A percentile compares a stretch with the other conserved stretches of the same genome.
These are phyloP conservation scores for Arthrobotrys megalospora DNA, from an alignment of 2,329 filamentous ascomycete species.

Conservation along the genomic window DNA sequence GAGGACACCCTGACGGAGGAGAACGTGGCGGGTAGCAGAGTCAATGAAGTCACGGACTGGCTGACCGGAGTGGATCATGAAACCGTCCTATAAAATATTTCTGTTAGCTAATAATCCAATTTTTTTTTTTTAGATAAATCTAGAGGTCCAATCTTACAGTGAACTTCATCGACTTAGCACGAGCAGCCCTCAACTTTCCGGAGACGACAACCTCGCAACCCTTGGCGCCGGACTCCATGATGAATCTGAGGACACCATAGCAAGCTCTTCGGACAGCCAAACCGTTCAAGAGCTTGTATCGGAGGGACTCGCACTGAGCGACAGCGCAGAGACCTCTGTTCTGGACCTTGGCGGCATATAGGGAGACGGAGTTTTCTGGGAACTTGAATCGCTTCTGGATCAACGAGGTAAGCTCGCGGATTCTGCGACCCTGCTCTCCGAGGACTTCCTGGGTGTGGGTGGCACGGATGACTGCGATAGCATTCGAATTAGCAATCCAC, in stretches of 20 bases:
- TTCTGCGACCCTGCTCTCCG: conserved; percentile 99
- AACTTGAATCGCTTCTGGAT: conserved; percentile 99
- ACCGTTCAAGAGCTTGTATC: conserved; percentile 99
- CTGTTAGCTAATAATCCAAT: conserved; percentile 46
- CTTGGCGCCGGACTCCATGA: conserved; percentile 99
- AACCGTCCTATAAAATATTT: conserved; percentile 78
- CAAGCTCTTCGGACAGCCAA: conserved; percentile 98
- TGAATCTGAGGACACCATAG: conserved; percentile 99
- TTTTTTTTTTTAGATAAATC: conserved; percentile 6
- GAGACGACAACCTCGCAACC: conserved; percentile 99
- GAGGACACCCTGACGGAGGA: conserved; percentile 98
- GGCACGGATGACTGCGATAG: conserved; percentile 85
- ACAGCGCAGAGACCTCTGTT: conserved; percentile 99
- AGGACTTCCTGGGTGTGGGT: conserved; percentile 99
- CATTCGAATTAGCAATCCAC: conserved; percentile 61
- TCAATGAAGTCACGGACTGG: conserved; percentile 99
- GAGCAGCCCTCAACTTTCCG: conserved; percentile 97
- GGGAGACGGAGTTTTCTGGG: conserved; percentile 99
- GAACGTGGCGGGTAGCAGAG: conserved; percentile 97
- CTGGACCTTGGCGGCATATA: conserved; percentile 99
- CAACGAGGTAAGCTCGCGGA: conserved; percentile 99
- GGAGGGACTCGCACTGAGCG: conserved; percentile 99
- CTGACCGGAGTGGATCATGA: conserved; percentile 99
- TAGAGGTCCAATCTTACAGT: conserved; percentile 74
- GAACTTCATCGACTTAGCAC: conserved; percentile 99